Base-by-base conservation (phyloP, 1,139 yeast species). In the Yueomyces sp. region DNA sequence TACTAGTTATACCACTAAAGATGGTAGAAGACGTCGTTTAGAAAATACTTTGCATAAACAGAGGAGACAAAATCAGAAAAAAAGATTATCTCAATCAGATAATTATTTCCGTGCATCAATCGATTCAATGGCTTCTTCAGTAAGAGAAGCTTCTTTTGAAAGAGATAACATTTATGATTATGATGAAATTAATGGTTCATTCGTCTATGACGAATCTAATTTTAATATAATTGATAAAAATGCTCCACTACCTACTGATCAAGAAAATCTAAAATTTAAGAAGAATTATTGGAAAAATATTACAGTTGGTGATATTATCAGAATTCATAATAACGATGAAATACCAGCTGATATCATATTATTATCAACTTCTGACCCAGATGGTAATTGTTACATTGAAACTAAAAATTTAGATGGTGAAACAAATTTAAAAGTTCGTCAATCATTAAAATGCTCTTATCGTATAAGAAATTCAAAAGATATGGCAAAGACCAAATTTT, bases 391-490 rank as follows among this genome's bases (percentile, higher is more conserved):
- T 64, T 89, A 81, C 57, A 79, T 89, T 38, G 97, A 91, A 63
- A 91, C 97, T 1, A 89, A 87, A 57, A 91, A 91, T 61, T 72
- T 91, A 55, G 97, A 91, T 64, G 98, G 98, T 60, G 98, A 91
- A 65, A 86, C 96, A 4, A 91, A 91, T 60, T 71, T 91, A 60
- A 91, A 91, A 62, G 76, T 78, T 41, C 81, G 86, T 49, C 80
- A 77, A 50, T 78, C 94, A 7, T 66, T 91, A 44, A 75, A 76
- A 47, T 76, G 86, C 54, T 87, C 94, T 19, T 73, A 76, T 34
- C 60, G 67, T 8, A 66, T 85, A 45, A 73, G 70, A 51, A 87
- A 76, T 53, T 70, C 93, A 0, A 65, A 70, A 27, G 96, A 89
- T 59, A 73, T 89, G 47, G 80, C 81, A 41, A 73, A 78, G 52